These are phyloP conservation scores for Chamaecyparis obtusa DNA, from an alignment of 75 land plant species.

Conservation along the genomic window DNA sequence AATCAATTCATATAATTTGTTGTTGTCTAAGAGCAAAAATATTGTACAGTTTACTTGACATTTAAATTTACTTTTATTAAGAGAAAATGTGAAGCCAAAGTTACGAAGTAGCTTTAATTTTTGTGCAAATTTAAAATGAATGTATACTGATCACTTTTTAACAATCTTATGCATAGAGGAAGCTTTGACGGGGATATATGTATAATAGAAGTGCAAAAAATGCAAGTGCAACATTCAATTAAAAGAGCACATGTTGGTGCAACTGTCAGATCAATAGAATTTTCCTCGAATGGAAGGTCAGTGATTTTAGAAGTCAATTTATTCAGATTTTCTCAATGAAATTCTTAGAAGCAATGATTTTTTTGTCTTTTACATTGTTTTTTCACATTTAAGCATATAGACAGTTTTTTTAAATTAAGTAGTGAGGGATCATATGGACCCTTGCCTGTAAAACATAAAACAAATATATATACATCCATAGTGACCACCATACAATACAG, in stretches of 20 bases:
- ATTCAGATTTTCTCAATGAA: background rate
- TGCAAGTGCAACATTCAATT: slow-evolving; percentile 64
- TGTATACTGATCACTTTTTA: background rate
- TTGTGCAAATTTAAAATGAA: background rate
- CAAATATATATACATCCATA: no score
- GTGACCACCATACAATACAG: no score
- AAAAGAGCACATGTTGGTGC: slow-evolving; percentile 68
- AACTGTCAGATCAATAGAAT: slow-evolving; percentile 50
- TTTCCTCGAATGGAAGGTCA: slow-evolving; percentile 74
- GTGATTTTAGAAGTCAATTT: background rate
- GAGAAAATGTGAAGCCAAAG: background rate
- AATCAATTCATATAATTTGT: background rate
- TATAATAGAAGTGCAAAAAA: slow-evolving; percentile 73
- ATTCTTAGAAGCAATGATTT: background rate
- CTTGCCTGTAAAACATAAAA: no score
- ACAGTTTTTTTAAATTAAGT: no score
- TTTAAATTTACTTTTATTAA: background rate
- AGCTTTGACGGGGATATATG: slow-evolving; percentile 79
- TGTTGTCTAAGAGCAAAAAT: background rate
- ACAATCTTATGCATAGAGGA: slow-evolving; percentile 42
- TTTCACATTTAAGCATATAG: no score
- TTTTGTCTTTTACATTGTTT: background rate
- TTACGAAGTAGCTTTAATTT: background rate
- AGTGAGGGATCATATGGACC: no score
- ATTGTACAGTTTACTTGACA: background rate